Conservation (phyloP, 2,329 filamentous ascomycete genomes). For the Pseudogymnoascus sp. region DNA sequence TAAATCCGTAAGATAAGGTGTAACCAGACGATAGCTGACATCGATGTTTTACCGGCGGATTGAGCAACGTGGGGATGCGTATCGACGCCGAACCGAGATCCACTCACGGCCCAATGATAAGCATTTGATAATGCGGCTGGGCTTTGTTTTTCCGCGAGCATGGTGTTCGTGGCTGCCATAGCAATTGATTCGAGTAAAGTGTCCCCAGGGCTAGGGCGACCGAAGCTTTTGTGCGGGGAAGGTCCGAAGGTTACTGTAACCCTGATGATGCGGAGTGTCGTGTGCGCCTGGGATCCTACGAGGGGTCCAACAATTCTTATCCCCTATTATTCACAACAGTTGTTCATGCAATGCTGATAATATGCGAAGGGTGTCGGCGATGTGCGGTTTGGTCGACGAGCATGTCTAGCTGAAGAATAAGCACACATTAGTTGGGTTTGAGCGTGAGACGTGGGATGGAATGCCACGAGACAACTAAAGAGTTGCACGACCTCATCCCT, state of each 20-base stretch:
- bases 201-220: neutral
- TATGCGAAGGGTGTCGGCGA: neutral
- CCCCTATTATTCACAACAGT: neutral
- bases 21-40: neutral
- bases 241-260: neutral
- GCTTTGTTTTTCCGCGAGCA: neutral
- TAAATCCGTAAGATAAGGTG: neutral
- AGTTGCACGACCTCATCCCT: neutral
- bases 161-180: neutral
- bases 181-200: neutral
- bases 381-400: neutral
- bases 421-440: neutral
- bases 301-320: neutral
- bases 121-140: neutral
- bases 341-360: neutral
- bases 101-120: neutral
- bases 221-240: neutral
- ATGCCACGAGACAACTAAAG: neutral
- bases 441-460: neutral
- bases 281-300: neutral
- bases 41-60: neutral
- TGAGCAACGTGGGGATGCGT: neutral
- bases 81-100: neutral
- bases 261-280: neutral
- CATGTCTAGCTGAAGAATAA: neutral